Conservation (phyloP, 1,284 basidiomycete genomes). For the Bondarzewia mesenterica region DNA sequence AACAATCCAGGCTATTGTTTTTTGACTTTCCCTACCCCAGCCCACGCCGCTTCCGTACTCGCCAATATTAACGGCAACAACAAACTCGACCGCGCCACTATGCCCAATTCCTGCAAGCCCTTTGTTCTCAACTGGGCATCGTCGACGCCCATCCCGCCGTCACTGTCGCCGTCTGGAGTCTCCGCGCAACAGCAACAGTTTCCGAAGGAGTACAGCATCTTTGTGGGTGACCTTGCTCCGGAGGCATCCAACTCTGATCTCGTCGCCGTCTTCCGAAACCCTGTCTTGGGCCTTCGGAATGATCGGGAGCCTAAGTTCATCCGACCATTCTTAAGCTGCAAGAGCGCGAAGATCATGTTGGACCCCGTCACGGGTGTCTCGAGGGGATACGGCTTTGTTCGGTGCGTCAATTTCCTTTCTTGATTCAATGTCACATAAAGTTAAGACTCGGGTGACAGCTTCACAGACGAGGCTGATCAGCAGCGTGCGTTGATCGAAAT, state of each 20-base stretch:
- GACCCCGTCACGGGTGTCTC: slow-evolving; percentile 86
- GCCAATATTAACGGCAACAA: slow-evolving; percentile 50
- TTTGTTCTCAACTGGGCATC: slow-evolving; percentile 80
- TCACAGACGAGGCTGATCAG: slow-evolving; percentile 81
- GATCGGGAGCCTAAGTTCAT: slow-evolving; percentile 80
- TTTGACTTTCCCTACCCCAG: slow-evolving; percentile 71
- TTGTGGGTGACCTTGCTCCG: slow-evolving; percentile 84
- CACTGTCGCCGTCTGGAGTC: slow-evolving; percentile 26
- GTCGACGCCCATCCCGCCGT: slow-evolving; percentile 39
- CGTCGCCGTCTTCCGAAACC: slow-evolving; percentile 81
- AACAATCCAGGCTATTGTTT: slow-evolving; percentile 84
- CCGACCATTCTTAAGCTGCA: slow-evolving; percentile 79
- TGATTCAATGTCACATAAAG: background rate
- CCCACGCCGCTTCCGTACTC: slow-evolving; percentile 66
- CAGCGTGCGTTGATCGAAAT: slow-evolving; percentile 84
- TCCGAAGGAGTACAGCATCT: slow-evolving; percentile 83
- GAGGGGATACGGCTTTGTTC: slow-evolving; percentile 83
- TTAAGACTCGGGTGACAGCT: slow-evolving; percentile 33
- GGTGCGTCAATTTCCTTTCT: slow-evolving; percentile 33
- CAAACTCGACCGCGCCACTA: slow-evolving; percentile 43
- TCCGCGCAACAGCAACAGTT: slow-evolving; percentile 41
- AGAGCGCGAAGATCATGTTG: slow-evolving; percentile 90
- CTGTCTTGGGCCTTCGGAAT: slow-evolving; percentile 71
- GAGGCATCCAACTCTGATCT: slow-evolving; percentile 87
- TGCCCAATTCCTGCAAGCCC: slow-evolving; percentile 73